Base-by-base conservation (phyloP, 1,139 yeast species). In the Hansenula anomala region DNA sequence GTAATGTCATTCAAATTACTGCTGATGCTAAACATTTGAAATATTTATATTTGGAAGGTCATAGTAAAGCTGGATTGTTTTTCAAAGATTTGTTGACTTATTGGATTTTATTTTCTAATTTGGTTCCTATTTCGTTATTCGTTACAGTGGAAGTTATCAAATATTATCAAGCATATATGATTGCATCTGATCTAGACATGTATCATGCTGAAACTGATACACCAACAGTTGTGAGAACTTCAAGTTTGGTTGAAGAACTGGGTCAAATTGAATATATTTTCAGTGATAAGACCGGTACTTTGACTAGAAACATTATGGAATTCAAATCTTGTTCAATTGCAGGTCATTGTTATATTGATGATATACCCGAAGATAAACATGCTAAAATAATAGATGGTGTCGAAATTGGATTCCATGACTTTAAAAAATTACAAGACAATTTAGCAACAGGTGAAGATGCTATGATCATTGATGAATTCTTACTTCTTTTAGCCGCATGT, bases 181-280 rank as follows among this genome's bases (percentile, higher is more conserved):
- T 92, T 52, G 85, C 94, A 3, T 87, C 96, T 36, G 98, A 92
- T 60, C 70, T 94, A 48, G 99, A 92, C 60, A 78, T 92, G 81
- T 94, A 94, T 58, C 78, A 86, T 53, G 90, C 78, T 48, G 84
- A 76, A 43, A 75, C 89, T 0, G 97, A 92, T 54, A 89, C 96
- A 0, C 97, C 98, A 1, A 85, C 97, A 0, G 90, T 90, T 9
- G 96, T 94, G 24, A 72, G 98, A 48, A 92, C 98, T 0, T 92
- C 97, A 1, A 84, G 96, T 16, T 70, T 92, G 51, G 98, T 92
- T 11, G 99, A 92, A 61, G 98, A 92, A 55, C 69, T 92, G 48
- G 98, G 98, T 19, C 98, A 92, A 61, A 89, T 92, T 51, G 95
- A 90, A 57, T 90, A 89, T 58, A 85, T 92, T 22, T 92, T 92